Percentiles rank a stretch among this genome's conserved stretches.
phyloP scores from a whole-genome alignment of 352 stramenopile species.

The Pythium dissotocum region DNA sequence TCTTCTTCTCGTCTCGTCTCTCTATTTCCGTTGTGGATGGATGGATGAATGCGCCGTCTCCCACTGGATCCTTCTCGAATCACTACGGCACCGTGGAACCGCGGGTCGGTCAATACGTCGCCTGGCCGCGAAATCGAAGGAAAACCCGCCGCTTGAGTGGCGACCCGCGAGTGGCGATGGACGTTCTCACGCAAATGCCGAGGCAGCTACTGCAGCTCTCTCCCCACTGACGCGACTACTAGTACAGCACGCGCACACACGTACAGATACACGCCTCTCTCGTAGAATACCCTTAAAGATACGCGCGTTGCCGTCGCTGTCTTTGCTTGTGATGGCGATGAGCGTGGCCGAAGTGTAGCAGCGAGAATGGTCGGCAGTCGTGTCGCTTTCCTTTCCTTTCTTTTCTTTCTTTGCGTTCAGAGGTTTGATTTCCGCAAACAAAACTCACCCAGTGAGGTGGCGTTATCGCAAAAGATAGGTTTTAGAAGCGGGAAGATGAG shows the following conservation, averaged over 20 bases:
- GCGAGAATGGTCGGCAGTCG: neutral
- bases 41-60: neutral
- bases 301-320: neutral
- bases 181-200: neutral
- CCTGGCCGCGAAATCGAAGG: neutral
- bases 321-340: neutral
- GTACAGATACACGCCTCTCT: neutral
- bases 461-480: neutral
- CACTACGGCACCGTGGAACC: neutral
- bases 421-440: conserved; percentile 8
- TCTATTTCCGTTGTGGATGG: neutral
- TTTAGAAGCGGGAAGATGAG: neutral
- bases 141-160: conserved; percentile 6
- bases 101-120: conserved; percentile 6
- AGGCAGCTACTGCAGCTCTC: neutral
- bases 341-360: neutral
- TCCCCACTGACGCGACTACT: neutral
- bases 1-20: neutral
- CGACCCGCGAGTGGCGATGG: neutral
- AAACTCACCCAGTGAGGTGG: neutral
- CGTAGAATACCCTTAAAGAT: neutral
- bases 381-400: conserved; percentile 8
- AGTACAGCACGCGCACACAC: neutral
- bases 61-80: neutral
- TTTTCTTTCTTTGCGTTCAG: conserved; percentile 7